These are phyloP conservation scores for Hyphopichia buzzinii DNA, from an alignment of 1,139 yeast species.

Conservation along the genomic window DNA sequence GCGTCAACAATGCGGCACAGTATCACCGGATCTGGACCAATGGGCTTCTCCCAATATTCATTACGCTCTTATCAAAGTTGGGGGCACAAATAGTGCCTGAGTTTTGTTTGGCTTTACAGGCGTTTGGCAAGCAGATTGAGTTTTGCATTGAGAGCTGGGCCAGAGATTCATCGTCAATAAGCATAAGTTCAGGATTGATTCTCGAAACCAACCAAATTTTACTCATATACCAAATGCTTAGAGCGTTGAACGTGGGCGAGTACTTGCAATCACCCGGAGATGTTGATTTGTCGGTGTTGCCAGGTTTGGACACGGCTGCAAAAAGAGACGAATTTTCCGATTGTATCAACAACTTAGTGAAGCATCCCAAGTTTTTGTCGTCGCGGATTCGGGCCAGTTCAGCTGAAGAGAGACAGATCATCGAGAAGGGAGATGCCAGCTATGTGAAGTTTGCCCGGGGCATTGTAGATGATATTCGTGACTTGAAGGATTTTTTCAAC, in stretches of 20 bases:
- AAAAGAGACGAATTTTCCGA: slow-evolving; percentile 58
- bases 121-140: slow-evolving; percentile 65
- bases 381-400: slow-evolving; percentile 66
- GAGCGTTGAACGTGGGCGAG: slow-evolving; percentile 45
- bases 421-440: slow-evolving; percentile 44
- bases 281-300: slow-evolving; percentile 40
- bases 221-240: slow-evolving; percentile 59
- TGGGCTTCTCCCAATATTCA: slow-evolving; percentile 70
- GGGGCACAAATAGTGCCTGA: slow-evolving; percentile 68
- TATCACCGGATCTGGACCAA: slow-evolving; percentile 79
- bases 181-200: slow-evolving; percentile 62
- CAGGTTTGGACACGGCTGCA: slow-evolving; percentile 59
- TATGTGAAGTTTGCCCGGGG: slow-evolving; percentile 43
- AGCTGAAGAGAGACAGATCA: slow-evolving; percentile 58
- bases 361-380: slow-evolving; percentile 82
- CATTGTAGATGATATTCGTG: slow-evolving; percentile 55
- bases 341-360: slow-evolving; percentile 65
- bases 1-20: slow-evolving; percentile 47
- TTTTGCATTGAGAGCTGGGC: slow-evolving; percentile 71
- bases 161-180: slow-evolving; percentile 49
- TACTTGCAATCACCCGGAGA: slow-evolving; percentile 24
- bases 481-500: slow-evolving; percentile 41
- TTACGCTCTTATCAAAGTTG: slow-evolving; percentile 58
- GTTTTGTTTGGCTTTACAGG: slow-evolving; percentile 58
- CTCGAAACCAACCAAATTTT: slow-evolving; percentile 82